Conservation (phyloP, 1,284 basidiomycete species). For the Ceratobasidium sp. region DNA sequence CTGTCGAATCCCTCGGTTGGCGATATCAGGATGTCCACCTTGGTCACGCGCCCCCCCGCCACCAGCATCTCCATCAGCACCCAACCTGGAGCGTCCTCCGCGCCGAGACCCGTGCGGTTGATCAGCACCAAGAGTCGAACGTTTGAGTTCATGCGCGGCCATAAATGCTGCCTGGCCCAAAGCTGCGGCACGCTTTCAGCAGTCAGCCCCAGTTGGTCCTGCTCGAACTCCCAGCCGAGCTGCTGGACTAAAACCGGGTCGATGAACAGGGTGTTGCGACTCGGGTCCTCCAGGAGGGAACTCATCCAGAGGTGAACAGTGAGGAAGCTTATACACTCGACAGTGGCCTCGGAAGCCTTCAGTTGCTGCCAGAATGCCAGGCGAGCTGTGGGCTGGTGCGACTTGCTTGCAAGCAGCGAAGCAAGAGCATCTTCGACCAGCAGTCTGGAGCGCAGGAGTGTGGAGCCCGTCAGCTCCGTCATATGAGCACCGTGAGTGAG, state of each 20-base stretch:
- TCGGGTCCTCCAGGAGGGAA: background rate
- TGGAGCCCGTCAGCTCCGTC: too few relatives aligned
- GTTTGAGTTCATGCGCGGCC: background rate
- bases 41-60: background rate
- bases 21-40: background rate
- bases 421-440: background rate
- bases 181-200: background rate
- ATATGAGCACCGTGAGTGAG: too few relatives aligned
- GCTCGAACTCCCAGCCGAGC: background rate
- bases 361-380: slow-evolving; percentile 14
- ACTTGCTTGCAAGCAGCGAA: background rate
- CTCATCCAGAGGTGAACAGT: slow-evolving; percentile 6
- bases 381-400: background rate
- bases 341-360: background rate
- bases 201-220: background rate
- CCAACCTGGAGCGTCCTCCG: background rate
- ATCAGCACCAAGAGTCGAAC: background rate
- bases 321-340: background rate
- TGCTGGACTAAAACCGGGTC: background rate
- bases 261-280: background rate
- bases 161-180: background rate
- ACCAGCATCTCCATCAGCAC: background rate
- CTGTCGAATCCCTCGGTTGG: background rate
- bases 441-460: too few relatives aligned
- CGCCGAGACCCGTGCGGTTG: background rate